phyloP scores from a whole-genome alignment of 2,329 filamentous ascomycete genomes.

The Ramichloridium luteum region DNA sequence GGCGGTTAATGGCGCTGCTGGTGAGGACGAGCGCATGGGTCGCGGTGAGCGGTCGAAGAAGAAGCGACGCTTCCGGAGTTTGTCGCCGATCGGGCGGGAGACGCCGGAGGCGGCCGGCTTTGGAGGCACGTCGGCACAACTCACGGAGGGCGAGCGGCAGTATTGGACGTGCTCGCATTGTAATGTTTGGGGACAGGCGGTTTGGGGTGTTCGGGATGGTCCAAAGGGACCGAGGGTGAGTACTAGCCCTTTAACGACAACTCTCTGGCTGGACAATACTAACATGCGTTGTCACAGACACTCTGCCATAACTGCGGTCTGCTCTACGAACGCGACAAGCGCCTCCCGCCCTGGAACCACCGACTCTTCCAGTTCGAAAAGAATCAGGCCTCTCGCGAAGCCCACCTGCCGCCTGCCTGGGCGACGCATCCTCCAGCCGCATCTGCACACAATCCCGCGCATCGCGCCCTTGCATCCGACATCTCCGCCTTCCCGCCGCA shows the following conservation, averaged over 20 bases:
- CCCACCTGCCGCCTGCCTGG: conserved; percentile 8
- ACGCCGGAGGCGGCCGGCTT: conserved; percentile 63
- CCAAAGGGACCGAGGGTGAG: conserved; percentile 72
- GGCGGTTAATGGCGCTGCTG: conserved; percentile 28
- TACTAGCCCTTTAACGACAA: conserved; percentile 10
- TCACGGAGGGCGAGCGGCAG: conserved; percentile 62
- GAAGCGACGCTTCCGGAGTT: conserved; percentile 79
- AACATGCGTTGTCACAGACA: conserved; percentile 44
- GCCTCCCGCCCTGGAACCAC: conserved; percentile 65
- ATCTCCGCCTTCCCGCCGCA: conserved; percentile 15
- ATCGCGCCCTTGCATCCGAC: conserved; percentile 20
- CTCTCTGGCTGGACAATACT: no score
- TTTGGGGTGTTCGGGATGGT: conserved; percentile 92
- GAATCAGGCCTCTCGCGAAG: conserved; percentile 24
- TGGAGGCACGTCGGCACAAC: conserved; percentile 50
- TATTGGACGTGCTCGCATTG: conserved; percentile 87
- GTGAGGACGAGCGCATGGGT: conserved; percentile 68
- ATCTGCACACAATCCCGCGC: conserved; percentile 16
- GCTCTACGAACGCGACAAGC: conserved; percentile 75
- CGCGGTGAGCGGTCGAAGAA: conserved; percentile 89
- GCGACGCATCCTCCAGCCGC: conserved; percentile 10
- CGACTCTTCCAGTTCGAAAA: conserved; percentile 48
- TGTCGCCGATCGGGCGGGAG: conserved; percentile 70
- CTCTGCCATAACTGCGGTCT: conserved; percentile 91
- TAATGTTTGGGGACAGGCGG: conserved; percentile 71